These are phyloP conservation scores for Trypanosoma lewisi DNA, from an alignment of 208 protist genomes.

Conservation along the genomic window DNA sequence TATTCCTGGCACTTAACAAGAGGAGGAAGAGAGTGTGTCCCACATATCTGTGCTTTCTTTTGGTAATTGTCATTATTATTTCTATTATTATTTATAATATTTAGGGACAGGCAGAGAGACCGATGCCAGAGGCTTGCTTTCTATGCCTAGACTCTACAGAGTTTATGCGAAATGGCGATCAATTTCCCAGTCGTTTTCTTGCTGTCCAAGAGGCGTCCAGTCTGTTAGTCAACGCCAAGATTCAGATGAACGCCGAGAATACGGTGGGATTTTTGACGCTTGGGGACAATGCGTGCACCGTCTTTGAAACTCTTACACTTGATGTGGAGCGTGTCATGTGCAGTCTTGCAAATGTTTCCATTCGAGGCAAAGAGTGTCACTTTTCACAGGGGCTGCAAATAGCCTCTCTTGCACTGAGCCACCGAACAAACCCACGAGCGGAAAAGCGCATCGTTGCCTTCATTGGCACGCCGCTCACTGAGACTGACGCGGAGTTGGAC, in stretches of 20 bases:
- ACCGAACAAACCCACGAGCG: slow-evolving; percentile 92
- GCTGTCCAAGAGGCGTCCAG: slow-evolving; percentile 96
- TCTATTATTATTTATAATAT: slow-evolving; percentile 1
- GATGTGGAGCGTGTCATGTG: slow-evolving; percentile 94
- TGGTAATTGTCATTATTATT: background rate
- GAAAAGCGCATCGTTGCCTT: slow-evolving; percentile 98
- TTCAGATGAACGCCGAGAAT: slow-evolving; percentile 96
- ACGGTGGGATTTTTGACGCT: slow-evolving; percentile 96
- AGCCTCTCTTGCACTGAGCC: slow-evolving; percentile 95
- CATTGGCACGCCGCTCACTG: slow-evolving; percentile 93
- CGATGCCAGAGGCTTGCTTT: slow-evolving; percentile 88
- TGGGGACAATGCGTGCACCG: slow-evolving; percentile 84
- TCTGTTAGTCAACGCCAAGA: slow-evolving; percentile 92
- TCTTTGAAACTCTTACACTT: slow-evolving; percentile 93
- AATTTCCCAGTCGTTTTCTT: slow-evolving; percentile 93
- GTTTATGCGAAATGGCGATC: slow-evolving; percentile 99
- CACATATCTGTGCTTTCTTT: background rate
- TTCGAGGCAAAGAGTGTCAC: slow-evolving; percentile 86
- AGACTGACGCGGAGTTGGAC: slow-evolving; percentile 87
- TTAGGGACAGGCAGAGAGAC: background rate
- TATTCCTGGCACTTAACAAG: background rate
- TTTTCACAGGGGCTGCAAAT: slow-evolving; percentile 91
- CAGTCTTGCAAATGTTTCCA: slow-evolving; percentile 82
- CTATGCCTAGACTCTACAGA: slow-evolving; percentile 96
- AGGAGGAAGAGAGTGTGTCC: no score